phyloP scores from a whole-genome alignment of 768 basidiomycete species.

The Austroboletus eburneus region DNA sequence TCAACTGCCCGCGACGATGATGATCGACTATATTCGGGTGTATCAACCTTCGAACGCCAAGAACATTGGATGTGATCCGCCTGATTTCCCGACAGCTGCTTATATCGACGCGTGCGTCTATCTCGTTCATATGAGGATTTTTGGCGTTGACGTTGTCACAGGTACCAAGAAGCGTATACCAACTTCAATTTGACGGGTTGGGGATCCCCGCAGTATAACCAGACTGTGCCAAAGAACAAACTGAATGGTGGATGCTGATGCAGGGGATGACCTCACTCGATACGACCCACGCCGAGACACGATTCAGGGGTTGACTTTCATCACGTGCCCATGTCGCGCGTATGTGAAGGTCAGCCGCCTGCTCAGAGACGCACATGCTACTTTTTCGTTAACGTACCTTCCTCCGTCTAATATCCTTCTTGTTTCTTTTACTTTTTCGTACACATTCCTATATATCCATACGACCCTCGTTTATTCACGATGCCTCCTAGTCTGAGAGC shows the following conservation, averaged over 20 bases:
- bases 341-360: conserved; percentile 25
- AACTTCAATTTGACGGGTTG: conserved; percentile 45
- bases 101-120: conserved; percentile 68
- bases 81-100: conserved; percentile 62
- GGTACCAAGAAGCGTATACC: conserved; percentile 42
- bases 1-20: conserved; percentile 56
- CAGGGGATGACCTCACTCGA: conserved; percentile 4
- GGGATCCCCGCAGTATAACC: conserved; percentile 38
- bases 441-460: conserved; percentile 19
- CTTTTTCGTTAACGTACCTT: conserved; percentile 13
- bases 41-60: conserved; percentile 49
- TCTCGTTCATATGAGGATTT: neutral
- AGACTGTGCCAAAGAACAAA: conserved; percentile 59
- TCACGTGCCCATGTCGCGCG: conserved; percentile 28
- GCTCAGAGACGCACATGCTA: no score
- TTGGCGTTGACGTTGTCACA: conserved; percentile 7
- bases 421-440: conserved; percentile 3
- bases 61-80: conserved; percentile 68
- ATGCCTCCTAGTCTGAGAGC: conserved; percentile 23
- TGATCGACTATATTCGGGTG: conserved; percentile 79
- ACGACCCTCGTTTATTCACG: conserved; percentile 4
- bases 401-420: conserved; percentile 15
- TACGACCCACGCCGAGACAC: neutral
- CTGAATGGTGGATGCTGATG: conserved; percentile 28
- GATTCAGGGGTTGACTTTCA: conserved; percentile 23